Evolutionary conservation across 1,284 basidiomycete species (phyloP), one percentile per base, ranked within the genome.

Genomic region (Cryptococcus hybrid): DNA sequence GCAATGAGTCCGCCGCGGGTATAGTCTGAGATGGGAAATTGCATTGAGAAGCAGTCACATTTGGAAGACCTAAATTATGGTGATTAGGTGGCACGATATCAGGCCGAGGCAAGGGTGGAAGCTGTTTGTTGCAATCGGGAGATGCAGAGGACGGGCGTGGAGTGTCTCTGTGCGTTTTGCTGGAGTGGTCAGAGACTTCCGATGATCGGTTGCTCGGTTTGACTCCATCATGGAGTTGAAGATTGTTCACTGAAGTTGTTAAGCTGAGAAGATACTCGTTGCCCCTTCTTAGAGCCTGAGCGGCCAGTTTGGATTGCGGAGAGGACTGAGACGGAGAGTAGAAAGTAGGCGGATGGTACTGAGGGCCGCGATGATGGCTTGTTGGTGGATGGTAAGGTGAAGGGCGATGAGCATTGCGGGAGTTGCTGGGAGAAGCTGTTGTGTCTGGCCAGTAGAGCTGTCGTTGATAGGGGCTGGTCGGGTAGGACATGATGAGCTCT

Each of bases 41-140:
- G 30, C 30, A 3, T 30, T 30, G 30, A 30, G 30, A 30, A 30
- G 30, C 30, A 30, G 30, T 30, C 30, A 30, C 30, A 4, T 30
- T 30, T 30, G 30, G 30, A 30, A 30, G 30, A 30, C 30, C 30
- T 30, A 4, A 3, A 30, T 30, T 30, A 30, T 30, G 30, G 30
- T 30, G 30, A 4, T 30, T 30, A 30, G 30, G 30, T 4, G 30
- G 30, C 30, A 30, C 30, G 4, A 30, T 30, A 30, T 30, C 30
- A 30, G 30, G 30, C 30, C 18, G 34, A 7, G 61, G 58, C 9
- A 63, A 39, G 35, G 61, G 56, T 9, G 61, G 61, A n/a, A 60
- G 34, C 6, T 38, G 38, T 18, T 58, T 56, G 40, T 60, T 53
- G 34, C 45, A 58, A 35, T 55, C 47, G 13, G 58, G 58, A 2